These are phyloP conservation scores for Groenewaldozyma salmanticensis DNA, from an alignment of 805 yeast species.

Conservation along the genomic window DNA sequence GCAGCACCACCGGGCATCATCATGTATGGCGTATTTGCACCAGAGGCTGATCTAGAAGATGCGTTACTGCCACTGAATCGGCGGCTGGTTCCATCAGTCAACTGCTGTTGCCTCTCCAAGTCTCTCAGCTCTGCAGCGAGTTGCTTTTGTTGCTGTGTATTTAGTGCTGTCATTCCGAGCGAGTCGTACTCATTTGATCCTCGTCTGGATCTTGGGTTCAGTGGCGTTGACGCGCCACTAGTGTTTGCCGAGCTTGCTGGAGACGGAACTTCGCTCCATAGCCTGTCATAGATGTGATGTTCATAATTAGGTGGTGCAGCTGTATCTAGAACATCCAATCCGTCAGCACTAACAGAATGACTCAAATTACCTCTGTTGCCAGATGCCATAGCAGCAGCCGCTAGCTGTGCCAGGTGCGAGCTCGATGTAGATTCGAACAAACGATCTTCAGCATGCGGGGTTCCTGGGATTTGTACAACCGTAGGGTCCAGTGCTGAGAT, in stretches of 20 bases:
- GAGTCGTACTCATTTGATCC: constrained; percentile 23
- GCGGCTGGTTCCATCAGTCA: not conserved
- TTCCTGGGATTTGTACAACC: constrained; percentile 9
- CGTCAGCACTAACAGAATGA: not conserved
- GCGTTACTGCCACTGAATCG: not conserved
- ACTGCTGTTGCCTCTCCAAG: constrained; percentile 26
- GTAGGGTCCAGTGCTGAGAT: constrained; percentile 39
- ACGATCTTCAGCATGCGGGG: constrained; percentile 6
- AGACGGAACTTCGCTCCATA: constrained; percentile 53
- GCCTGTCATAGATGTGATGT: constrained; percentile 63
- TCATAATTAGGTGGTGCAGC: constrained; percentile 80
- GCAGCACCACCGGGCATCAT: constrained; percentile 2
- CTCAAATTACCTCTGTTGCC: constrained; percentile 5
- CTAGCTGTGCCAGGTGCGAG: not conserved
- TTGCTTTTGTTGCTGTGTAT: constrained; percentile 27
- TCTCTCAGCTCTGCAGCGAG: constrained; percentile 31
- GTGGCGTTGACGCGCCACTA: constrained; percentile 32
- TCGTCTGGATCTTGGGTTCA: constrained; percentile 20
- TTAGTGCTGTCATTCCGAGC: constrained; percentile 22
- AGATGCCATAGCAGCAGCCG: constrained; percentile 23
- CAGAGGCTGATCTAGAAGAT: constrained; percentile 7
- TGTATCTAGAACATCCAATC: constrained; percentile 18
- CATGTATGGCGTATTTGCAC: constrained; percentile 6
- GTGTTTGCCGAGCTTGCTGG: constrained; percentile 26
- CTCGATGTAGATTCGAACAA: constrained; percentile 6